Base-by-base conservation (phyloP, 441 rosid species). In the Bocquillonia castaneifolia region DNA sequence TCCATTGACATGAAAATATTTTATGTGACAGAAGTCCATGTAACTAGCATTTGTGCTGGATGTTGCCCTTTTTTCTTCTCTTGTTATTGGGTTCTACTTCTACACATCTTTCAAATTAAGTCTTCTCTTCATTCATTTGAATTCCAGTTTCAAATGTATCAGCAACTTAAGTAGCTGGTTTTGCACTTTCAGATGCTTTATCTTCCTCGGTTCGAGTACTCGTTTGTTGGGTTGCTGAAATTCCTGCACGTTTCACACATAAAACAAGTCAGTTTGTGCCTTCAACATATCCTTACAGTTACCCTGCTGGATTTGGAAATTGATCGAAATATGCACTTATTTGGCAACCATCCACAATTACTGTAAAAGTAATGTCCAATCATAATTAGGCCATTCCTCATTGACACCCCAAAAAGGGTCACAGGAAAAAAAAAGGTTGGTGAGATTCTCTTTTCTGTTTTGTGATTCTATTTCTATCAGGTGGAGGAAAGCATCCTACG, bases 51-150 rank as follows among this genome's bases (percentile, higher is more conserved):
- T 59, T 59, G 58, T 66, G 57, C 50, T 65, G 64, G 83, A 65
- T 5, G 75, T 57, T 32, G 64, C 74, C 78, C 55, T 76, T 82
- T n/a, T 87, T 86, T 79, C 86, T 90, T 68, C 93, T 73, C 80
- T 77, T 91, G 79, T 81, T 80, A 77, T 82, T 88, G 1, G 88
- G 89, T n/a, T n/a, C n/a, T n/a, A n/a, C 76, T 91, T 91, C 76
- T 88, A 84, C 66, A 91, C 92, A 80, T 91, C 96, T 70, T 85
- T 86, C 67, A 89, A n/a, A n/a, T n/a, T n/a, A 74, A 63, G 93
- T 90, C 78, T 74, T 82, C 74, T 63, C 87, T 66, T 80, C 78
- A 29, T 70, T 73, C 9, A 67, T 70, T 36, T 65, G 81, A 66
- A 60, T 26, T 29, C 42, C 80, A 61, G 59, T 56, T 71, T 66